A percentile compares a stretch with the other conserved stretches of the same genome.
These are phyloP conservation scores for Cryptosporidium sp. DNA, from an alignment of 169 alveolate species.

Conservation along the genomic window DNA sequence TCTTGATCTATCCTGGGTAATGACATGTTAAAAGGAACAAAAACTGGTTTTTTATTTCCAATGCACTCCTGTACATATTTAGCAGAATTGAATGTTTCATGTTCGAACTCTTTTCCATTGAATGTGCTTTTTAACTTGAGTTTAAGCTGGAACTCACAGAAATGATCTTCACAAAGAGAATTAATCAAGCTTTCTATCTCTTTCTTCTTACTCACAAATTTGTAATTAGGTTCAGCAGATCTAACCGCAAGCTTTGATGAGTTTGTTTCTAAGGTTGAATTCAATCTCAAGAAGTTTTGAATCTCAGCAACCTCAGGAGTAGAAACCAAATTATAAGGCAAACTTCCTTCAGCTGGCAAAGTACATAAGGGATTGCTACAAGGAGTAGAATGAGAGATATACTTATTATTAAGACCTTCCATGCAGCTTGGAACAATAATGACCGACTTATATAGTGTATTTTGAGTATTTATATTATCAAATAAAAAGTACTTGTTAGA, in stretches of 20 bases:
- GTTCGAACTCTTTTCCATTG: conserved; percentile 43
- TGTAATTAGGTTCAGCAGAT: not conserved
- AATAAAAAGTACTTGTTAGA: conserved; percentile 41
- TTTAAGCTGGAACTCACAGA: conserved; percentile 51
- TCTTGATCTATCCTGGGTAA: conserved; percentile 2
- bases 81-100: conserved; percentile 18
- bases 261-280: not conserved
- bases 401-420: conserved; percentile 10
- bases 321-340: not conserved
- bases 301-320: not conserved
- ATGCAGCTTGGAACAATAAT: conserved; percentile 42
- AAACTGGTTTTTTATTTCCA: not conserved
- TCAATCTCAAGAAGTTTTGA: not conserved
- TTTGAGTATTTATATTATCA: conserved; percentile 15
- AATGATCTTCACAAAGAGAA: conserved; percentile 34
- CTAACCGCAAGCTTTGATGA: not conserved
- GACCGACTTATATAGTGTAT: conserved; percentile 28
- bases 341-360: not conserved
- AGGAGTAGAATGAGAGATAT: not conserved
- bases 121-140: conserved; percentile 21
- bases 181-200: conserved; percentile 27
- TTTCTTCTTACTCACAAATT: conserved; percentile 28
- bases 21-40: conserved; percentile 32
- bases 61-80: conserved; percentile 24
- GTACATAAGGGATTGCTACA: conserved; percentile 45